Base-by-base conservation (phyloP, 805 yeast genomes). In the Candida succiphila region DNA sequence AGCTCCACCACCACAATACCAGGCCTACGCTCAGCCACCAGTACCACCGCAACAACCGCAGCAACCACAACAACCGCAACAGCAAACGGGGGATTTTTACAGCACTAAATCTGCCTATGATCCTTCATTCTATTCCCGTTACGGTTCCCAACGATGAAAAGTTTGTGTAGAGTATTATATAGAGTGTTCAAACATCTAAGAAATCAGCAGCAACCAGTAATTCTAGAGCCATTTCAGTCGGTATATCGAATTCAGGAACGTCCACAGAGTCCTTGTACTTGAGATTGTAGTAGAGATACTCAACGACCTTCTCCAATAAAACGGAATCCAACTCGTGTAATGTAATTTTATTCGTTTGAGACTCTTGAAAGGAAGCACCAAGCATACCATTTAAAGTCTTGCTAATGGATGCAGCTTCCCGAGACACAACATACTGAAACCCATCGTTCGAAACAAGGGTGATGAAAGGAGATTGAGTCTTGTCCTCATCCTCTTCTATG, bases 141-240 rank as follows among this genome's bases (percentile, higher is more conserved):
- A n/a, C 16, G 17, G 7, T 16, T 7, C 26, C 13, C 12, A 27
- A 12, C 30, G 20, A 9, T 28, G n/a, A n/a, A n/a, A n/a, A n/a
- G n/a, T n/a, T n/a, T n/a, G n/a, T n/a, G n/a, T n/a, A n/a, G n/a
- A 5, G 29, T 5, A 14, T 17, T 28, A 15, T 28, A 17, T 29
- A 16, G 7, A 12, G 24, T 15, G 5, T 10, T 39, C 39, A 73
- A 27, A 76, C 78, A 45, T 84, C 89, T 45, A 86, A 59, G 52
- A 74, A 89, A 52, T 92, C 98, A 2, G 97, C 95, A 18, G 95
- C 95, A 25, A 92, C 89, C 29, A 92, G 58, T 43, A 89, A 60
- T 51, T 92, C 97, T 40, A 89, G 61, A 0, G 97, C 95, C 74
- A 89, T 71, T 44, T 86, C 96, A 0, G 96, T 88, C 1, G 97